phyloP scores from a whole-genome alignment of 2,329 filamentous ascomycete species.

The Phyllosticta paracitricarpa region DNA sequence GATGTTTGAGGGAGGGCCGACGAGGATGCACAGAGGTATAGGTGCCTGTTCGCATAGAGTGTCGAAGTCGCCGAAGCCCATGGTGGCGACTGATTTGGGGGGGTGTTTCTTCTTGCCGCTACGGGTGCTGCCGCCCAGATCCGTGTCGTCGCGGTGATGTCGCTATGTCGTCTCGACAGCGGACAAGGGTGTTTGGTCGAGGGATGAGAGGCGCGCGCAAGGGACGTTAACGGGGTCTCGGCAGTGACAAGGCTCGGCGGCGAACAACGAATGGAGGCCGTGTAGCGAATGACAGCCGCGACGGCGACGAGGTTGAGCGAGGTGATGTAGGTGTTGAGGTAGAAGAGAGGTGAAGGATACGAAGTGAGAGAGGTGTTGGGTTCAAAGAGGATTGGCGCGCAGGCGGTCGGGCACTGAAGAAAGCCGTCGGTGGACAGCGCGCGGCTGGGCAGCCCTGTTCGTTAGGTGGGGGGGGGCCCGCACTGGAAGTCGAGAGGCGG shows the following conservation, averaged over 20 bases:
- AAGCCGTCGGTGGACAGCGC: too few species aligned
- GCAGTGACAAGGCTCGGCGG: not conserved
- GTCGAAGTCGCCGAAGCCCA: slow-evolving; percentile 88
- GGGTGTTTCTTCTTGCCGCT: not conserved
- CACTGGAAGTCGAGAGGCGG: not conserved
- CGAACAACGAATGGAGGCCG: not conserved
- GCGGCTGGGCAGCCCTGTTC: not conserved
- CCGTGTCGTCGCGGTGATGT: not conserved
- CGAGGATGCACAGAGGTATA: slow-evolving; percentile 75
- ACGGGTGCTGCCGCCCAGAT: not conserved
- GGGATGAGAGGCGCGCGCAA: not conserved
- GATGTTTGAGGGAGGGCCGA: slow-evolving; percentile 64
- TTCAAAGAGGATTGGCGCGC: not conserved
- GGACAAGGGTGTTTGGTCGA: not conserved
- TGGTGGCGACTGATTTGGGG: slow-evolving; percentile 34
- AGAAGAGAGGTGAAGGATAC: not conserved
- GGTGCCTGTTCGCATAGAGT: slow-evolving; percentile 75
- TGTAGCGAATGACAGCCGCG: not conserved
- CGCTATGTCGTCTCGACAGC: not conserved
- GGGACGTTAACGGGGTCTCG: not conserved
- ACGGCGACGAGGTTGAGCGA: not conserved
- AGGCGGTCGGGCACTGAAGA: not conserved
- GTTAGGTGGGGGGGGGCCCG: too few species aligned
- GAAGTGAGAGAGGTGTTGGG: not conserved
- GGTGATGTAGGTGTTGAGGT: not conserved